Base-by-base conservation (phyloP, 2,329 filamentous ascomycete species). In the Mariannaea elegans region DNA sequence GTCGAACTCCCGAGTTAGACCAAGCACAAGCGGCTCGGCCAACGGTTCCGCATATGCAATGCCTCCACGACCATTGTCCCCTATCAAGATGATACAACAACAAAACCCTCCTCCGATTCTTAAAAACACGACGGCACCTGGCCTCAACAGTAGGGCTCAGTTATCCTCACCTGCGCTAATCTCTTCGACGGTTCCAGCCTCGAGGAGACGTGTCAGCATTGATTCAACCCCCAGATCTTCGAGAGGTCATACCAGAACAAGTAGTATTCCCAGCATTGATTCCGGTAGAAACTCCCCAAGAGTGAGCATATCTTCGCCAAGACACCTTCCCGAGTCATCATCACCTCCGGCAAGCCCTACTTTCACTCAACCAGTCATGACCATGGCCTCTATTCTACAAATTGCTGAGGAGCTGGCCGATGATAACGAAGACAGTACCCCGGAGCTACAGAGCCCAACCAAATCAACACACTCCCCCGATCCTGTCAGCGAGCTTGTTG, bases 401-500 rank as follows among this genome's bases (percentile, higher is more conserved):
- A 81, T 81, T 2, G 81, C 82, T 2, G 85, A 87, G 13, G 84
- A 86, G 8, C 69, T 84, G 18, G 73, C 69, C 4, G 77, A 76
- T 3, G 76, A 76, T 4, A 69, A 71, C 2, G 70, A 71, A 2
- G 75, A 74, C 16, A 74, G 71, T 18, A 60, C 64, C 23, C 71
- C 75, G 4, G 80, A 76, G 12, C 64, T 81, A 4, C 81, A 84
- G 47, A 90, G 87, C 65, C 86, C 89, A 4, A 82, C 83, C 16
- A 91, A 84, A 74, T 82, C 81, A 46, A 80, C 73, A 27, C 78
- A 77, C 67, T 80, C 82, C 12, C 77, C 85, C 14, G 87, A 90
- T 55, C 82, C 87, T 7, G 80, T 90, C 62, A 91, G 87, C 62
- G 93, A 96, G 61, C 82, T 93, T 7, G 93, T 95, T 10, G 86